These are phyloP conservation scores for Podila epicladia DNA, from an alignment of 192 early-diverging fungal genomes.

Conservation along the genomic window DNA sequence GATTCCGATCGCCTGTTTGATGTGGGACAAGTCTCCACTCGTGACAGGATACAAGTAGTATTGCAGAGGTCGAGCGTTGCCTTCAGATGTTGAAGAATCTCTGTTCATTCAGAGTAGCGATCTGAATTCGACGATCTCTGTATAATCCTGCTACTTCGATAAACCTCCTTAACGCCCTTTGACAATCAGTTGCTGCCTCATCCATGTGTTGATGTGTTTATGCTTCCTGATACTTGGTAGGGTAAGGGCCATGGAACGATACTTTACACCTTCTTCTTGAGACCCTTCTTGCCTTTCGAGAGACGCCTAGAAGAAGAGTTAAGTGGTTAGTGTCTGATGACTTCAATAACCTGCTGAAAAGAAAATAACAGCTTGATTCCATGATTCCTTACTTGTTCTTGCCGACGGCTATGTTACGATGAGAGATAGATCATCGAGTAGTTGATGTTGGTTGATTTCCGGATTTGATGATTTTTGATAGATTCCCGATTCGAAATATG, in stretches of 20 bases:
- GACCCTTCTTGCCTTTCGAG: constrained; percentile 98
- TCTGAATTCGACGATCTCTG: no score
- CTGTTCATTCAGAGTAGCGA: no score
- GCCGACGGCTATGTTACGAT: constrained; percentile 41
- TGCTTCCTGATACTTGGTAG: background rate
- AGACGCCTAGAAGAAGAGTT: constrained; percentile 75
- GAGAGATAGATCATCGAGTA: background rate
- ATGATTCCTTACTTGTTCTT: constrained; percentile 47
- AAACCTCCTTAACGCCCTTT: no score
- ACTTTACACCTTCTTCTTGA: constrained; percentile 97
- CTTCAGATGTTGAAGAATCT: no score
- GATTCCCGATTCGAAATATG: constrained; percentile 6
- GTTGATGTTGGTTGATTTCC: background rate
- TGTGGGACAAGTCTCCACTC: no score
- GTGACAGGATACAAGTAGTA: no score
- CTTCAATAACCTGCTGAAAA: background rate
- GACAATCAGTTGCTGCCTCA: no score
- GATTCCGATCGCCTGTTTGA: no score
- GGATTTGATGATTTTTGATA: constrained; percentile 1
- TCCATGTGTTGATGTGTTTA: no score
- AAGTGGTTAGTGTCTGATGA: background rate
- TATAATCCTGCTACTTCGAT: no score
- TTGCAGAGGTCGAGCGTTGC: no score
- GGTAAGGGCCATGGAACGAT: constrained; percentile 50
- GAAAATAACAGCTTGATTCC: background rate